Evolutionary conservation across 1,284 basidiomycete species (phyloP), one percentile per base, ranked within the genome.

Genomic region (Puccinia hordei): DNA sequence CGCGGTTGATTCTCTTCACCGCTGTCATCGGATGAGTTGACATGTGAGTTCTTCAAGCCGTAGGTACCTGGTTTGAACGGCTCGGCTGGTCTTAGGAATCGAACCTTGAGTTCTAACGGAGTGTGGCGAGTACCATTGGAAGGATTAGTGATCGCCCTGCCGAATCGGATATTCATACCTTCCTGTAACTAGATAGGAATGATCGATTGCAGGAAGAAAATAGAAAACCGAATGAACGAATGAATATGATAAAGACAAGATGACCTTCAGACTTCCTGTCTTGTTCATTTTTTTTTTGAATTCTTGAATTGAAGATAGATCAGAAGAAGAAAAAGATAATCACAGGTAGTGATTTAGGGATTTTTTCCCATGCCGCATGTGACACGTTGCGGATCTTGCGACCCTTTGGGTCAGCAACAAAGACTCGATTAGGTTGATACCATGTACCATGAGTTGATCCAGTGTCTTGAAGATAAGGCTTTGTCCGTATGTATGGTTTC

Each of bases 381-480:
- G 69, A 33, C 19, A 35, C 49, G 19, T 1, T 22, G 51, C 69
- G 49, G 38, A 24, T 72, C 24, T 72, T 72, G 49, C 33, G 66
- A 1, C 59, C 66, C n/a, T 51, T 69, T 22, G 22, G 65, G 65
- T 66, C 65, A 38, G 49, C 51, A 53, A 38, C 49, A 49, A 78
- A 51, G 44, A 38, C 44, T 24, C 35, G 30, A 30, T 78, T 57
- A 2, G 44, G 53, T 44, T 46, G 53, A 35, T 69, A 35, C 77
- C 77, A 79, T 17, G 77, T 79, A 22, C 77, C 77, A 57, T 79
- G 77, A 24, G 77, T 79, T 10, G 77, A 79, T 10, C 68, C 55
- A 10, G 55, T 71, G 33, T 79, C 77, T 69, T 79, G 66, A 59
- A 79, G 49, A 59, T 69, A 79, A 55, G 57, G 53, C 77, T 79